Conservation (phyloP, 805 yeast species). For the Myxozyma vanderwaltii region DNA sequence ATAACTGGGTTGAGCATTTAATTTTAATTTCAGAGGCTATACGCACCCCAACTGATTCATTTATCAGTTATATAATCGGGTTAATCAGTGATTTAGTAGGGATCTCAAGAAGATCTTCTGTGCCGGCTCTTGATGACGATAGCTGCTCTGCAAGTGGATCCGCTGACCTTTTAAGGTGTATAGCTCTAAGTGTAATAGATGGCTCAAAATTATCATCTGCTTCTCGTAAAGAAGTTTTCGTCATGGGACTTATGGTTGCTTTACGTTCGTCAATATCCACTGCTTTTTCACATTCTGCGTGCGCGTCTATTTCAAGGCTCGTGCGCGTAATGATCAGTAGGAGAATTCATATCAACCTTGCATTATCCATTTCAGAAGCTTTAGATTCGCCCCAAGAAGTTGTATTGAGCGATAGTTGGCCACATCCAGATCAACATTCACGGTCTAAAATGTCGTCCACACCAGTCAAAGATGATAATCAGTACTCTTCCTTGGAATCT, state of each 20-base stretch:
- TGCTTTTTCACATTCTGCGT: constrained; percentile 7
- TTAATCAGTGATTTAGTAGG: constrained; percentile 1
- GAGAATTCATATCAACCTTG: constrained; percentile 2
- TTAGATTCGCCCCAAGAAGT: constrained; percentile 16
- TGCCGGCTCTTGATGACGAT: neutral
- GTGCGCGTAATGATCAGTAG: constrained; percentile 11
- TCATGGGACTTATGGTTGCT: constrained; percentile 7
- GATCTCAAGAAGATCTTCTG: neutral
- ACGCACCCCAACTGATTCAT: constrained; percentile 25
- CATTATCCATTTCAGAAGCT: constrained; percentile 7
- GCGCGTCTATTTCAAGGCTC: constrained; percentile 3
- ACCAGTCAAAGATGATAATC: neutral
- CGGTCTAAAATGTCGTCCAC: neutral
- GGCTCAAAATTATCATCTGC: constrained; percentile 12
- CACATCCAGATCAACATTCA: neutral
- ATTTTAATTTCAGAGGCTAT: constrained; percentile 23
- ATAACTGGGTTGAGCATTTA: constrained; percentile 22
- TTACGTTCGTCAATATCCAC: constrained; percentile 8
- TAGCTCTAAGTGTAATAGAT: constrained; percentile 16
- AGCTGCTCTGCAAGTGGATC: neutral
- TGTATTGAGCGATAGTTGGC: constrained; percentile 19
- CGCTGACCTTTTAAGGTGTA: neutral
- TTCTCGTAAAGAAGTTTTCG: constrained; percentile 11
- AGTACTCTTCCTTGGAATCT: neutral
- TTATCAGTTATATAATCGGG: constrained; percentile 9